Base-by-base conservation (phyloP, 2,329 filamentous ascomycete species). In the Blumeria hordei region DNA sequence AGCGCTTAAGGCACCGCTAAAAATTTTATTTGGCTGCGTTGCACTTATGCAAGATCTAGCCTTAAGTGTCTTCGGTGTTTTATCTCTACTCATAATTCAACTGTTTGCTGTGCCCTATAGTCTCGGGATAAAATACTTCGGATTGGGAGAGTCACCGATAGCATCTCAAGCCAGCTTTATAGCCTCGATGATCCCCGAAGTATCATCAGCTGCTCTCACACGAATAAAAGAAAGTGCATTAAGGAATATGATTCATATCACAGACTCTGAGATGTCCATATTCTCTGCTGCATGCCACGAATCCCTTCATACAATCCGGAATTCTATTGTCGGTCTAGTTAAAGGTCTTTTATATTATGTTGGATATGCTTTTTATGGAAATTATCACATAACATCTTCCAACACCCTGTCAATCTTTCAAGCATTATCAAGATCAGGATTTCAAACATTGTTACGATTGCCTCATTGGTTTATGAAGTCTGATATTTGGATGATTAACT, bases 231-330 rank as follows among this genome's bases (percentile, higher is more conserved):
- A 72, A 49, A 70, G 70, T 7, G 74, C 71, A 54, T 68, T 77
- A 21, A 67, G 72, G 50, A 69, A 71, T 49, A 72, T 80, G 36
- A 66, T 62, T 10, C 57, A 63, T 35, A 59, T 67, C 4, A 71
- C 63, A 4, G 62, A 72, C 55, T 72, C 76, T 1, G 83, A 88
- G 63, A 76, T 88, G 55, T 82, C 82, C 53, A 79, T 81, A 62
- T 88, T 88, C 62, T 88, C 84, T 0, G 80, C 83, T 47, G 71
- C 84, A 60, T 87, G 83, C 56, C 84, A 88, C 62, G 77, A 80
- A 57, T 80, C 84, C 8, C 69, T 88, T 36, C 69, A 78, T 43
- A 67, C 71, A 3, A 70, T 86, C 56, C 79, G 84, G 63, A 67
- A 67, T 35, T 69, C 76, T 35, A 66, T 81, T 34, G 63, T 65